Evolutionary conservation across 176 grass and related monocot genomes (phyloP), one percentile per base, ranked within the genome.

Genomic region (Rhynchospora breviuscula): DNA sequence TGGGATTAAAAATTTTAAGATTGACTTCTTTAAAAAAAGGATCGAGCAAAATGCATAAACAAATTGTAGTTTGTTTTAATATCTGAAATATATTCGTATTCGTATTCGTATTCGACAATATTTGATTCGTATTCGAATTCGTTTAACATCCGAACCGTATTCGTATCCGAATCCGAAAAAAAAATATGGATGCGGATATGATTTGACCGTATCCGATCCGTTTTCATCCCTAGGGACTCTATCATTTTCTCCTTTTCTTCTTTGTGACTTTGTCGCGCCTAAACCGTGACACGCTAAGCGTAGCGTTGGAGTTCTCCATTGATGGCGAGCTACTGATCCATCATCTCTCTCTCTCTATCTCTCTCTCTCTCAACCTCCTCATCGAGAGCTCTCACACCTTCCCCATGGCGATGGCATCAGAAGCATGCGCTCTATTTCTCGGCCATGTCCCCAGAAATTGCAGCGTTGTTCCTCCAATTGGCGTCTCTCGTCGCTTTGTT

Each of bases 401-500:
- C 46, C 59, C 64, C 44, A 81, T 91, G 83, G 85, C 89, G 82
- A 62, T 65, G 29, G 86, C 72, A 29, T 90, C 85, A 78, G 85
- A 82, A 6, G 2, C 84, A 4, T 74, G 74, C 44, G 47, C 84
- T 71, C 89, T 83, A 48, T 54, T 67, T 79, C 87, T 73, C 56
- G 65, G 82, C 65, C 66, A 31, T 61, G 72, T 67, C 7, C 85
- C 85, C 3, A 66, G 19, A 11, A 3, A 82, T 19, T 83, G 85
- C 66, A 52, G 48, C 14, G 35, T n/a, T 47, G 31, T 17, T 8
- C 14, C 21, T 63, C 47, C 81, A 52, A 18, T 84, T 13, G 56
- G 67, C 13, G 10, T 54, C 51, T 35, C 44, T 62, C 45, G 75
- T 43, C 85, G 15, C 69, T 67, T 65, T 51, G 15, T 91, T 29